Conservation (phyloP, 2,329 filamentous ascomycete genomes). For the Teratosphaeria pseudoeucalypti region DNA sequence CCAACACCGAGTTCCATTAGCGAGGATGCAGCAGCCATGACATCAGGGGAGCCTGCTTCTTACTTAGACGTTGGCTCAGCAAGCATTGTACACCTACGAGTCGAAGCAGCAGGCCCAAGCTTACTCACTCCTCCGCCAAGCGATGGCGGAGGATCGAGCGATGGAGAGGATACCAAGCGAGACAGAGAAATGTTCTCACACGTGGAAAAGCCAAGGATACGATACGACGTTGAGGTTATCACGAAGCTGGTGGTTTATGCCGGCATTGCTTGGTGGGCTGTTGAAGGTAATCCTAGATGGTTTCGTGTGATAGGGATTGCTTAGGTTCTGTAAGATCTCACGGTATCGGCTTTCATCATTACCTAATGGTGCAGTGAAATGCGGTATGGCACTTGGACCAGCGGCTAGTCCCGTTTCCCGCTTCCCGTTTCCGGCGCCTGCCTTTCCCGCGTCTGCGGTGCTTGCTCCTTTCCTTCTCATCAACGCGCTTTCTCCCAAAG, state of each 20-base stretch:
- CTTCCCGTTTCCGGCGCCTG: neutral
- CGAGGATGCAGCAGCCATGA: slow-evolving; percentile 2
- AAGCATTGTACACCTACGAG: slow-evolving; percentile 11
- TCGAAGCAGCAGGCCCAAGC: slow-evolving; percentile 23
- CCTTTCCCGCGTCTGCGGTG: neutral
- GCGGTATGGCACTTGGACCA: neutral
- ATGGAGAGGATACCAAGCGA: slow-evolving; percentile 26
- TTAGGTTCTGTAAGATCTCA: neutral
- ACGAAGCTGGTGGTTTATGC: slow-evolving; percentile 93
- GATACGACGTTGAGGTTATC: slow-evolving; percentile 97
- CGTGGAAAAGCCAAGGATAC: slow-evolving; percentile 74
- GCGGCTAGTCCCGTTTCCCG: neutral
- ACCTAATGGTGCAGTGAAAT: neutral
- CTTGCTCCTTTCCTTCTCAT: neutral
- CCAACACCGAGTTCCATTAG: neutral
- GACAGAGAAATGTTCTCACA: slow-evolving; percentile 66
- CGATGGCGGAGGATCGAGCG: slow-evolving; percentile 18
- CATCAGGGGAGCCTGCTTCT: slow-evolving; percentile 2
- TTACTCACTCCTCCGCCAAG: slow-evolving; percentile 24
- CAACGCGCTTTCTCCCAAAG: neutral
- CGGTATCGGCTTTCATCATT: neutral
- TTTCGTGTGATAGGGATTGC: slow-evolving; percentile 36
- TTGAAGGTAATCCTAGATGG: slow-evolving; percentile 61
- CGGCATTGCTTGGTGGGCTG: slow-evolving; percentile 74
- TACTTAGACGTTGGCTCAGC: neutral